Percentiles rank a stretch among this genome's conserved stretches.
These are phyloP conservation scores for Chrysosporium queenslandicum DNA, from an alignment of 2,329 filamentous ascomycete species.

Conservation along the genomic window DNA sequence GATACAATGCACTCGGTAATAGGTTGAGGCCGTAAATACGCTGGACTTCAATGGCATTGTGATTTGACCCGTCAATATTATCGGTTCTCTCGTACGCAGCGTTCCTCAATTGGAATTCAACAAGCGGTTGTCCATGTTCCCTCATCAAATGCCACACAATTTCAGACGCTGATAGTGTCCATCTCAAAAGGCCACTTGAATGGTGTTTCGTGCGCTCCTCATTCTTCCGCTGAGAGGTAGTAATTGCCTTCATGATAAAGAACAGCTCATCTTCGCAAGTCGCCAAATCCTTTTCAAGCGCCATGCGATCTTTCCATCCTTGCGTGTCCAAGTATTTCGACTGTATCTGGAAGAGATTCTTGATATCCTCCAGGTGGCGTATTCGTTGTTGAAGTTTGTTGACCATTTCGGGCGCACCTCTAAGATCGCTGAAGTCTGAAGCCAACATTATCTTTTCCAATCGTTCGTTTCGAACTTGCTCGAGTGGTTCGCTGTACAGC, in stretches of 20 bases:
- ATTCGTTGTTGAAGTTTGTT: slow-evolving; percentile 85
- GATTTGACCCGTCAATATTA: slow-evolving; percentile 92
- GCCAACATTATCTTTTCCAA: slow-evolving; percentile 98
- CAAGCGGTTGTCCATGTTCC: slow-evolving; percentile 74
- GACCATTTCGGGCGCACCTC: slow-evolving; percentile 88
- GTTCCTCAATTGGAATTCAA: slow-evolving; percentile 85
- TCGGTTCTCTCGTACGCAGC: slow-evolving; percentile 91
- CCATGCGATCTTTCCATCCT: slow-evolving; percentile 81
- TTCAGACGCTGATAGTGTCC: slow-evolving; percentile 88
- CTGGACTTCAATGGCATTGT: slow-evolving; percentile 81
- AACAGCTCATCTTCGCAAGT: slow-evolving; percentile 94
- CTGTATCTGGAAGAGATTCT: slow-evolving; percentile 89
- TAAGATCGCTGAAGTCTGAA: slow-evolving; percentile 94
- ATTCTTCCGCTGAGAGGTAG: slow-evolving; percentile 79
- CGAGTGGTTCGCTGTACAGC: slow-evolving; percentile 88
- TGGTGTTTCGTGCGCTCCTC: slow-evolving; percentile 59
- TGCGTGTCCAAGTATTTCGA: slow-evolving; percentile 74
- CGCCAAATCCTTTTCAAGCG: slow-evolving; percentile 80
- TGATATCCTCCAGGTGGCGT: slow-evolving; percentile 89
- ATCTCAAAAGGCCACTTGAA: slow-evolving; percentile 70
- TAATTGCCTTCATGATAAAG: slow-evolving; percentile 99
- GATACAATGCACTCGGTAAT: slow-evolving; percentile 81
- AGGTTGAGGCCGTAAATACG: slow-evolving; percentile 83
- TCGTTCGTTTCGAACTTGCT: slow-evolving; percentile 92
- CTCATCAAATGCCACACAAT: slow-evolving; percentile 96